Evolutionary conservation across 352 stramenopile species (phyloP), one percentile per base, ranked within the genome.

Genomic region (Pythium periplocum): DNA sequence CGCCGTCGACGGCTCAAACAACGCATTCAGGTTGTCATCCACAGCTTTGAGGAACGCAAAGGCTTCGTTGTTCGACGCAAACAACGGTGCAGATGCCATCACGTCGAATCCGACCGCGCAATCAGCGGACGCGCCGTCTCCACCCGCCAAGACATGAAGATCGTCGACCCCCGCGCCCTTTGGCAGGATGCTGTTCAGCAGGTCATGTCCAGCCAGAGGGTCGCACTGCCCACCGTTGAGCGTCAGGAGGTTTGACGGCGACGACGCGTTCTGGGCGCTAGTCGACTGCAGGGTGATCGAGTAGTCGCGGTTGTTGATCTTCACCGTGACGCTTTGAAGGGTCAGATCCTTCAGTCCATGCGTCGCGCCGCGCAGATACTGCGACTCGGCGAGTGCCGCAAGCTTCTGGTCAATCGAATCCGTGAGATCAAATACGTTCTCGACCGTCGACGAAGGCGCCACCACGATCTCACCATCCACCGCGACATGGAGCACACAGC

Each of bases 31-130:
- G 41, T 64, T 77, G n/a, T 68, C 49, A 32, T 83, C 72, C 47
- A 82, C 53, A 4, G 43, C 53, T 51, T 78, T 70, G 10, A 83
- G 59, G 26, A 86, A 57, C 46, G 73, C 51, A 40, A 81, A 63
- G 4, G 48, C 60, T 1, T 72, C 64, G 9, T 9, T 42, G 0
- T 53, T 45, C 31, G 59, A 52, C n/a, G 10, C 42, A 6, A 66
- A 40, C 3, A 32, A 1, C 9, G 59, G 59, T 37, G 44, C 43
- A 8, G 36, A 54, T 4, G 61, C 62, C 5, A 50, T 48, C 7
- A 70, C 41, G 26, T 62, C 36, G 2, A 73, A 37, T 12, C 47
- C 57, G 4, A 62, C 56, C 0, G 57, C 57, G 45, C 65, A 73
- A 11, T 69, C 51, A 17, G 39, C 48, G 12, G 17, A 17, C 4